A percentile compares a stretch with the other conserved stretches of the same genome.
These are phyloP conservation scores for Gossypium stocksii DNA, from an alignment of 345 rosid species.

Conservation along the genomic window DNA sequence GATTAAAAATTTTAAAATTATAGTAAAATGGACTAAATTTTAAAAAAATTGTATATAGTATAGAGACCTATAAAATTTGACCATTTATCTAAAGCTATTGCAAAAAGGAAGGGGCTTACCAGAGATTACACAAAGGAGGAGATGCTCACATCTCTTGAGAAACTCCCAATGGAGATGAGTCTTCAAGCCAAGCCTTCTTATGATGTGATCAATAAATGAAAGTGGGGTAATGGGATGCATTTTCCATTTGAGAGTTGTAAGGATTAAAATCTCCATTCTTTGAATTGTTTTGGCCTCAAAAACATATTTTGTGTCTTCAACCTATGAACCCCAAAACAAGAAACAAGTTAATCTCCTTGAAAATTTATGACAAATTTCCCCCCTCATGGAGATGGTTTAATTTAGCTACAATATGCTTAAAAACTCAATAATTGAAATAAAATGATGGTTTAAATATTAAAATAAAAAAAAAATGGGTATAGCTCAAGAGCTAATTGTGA, in stretches of 20 bases:
- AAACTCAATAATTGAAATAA: too few relatives aligned
- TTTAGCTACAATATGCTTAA: too few relatives aligned
- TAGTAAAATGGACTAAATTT: too few relatives aligned
- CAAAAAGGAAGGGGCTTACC: constrained; percentile 32
- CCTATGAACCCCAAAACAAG: constrained; percentile 60
- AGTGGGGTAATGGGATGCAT: constrained; percentile 86
- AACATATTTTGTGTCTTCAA: constrained; percentile 56
- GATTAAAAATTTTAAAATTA: too few relatives aligned
- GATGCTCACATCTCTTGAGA: constrained; percentile 55
- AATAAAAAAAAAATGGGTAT: too few relatives aligned
- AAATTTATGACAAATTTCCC: too few relatives aligned
- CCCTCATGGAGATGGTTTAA: too few relatives aligned
- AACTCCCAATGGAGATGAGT: constrained; percentile 64
- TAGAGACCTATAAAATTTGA: not conserved
- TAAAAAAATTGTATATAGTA: too few relatives aligned
- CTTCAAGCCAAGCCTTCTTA: constrained; percentile 66
- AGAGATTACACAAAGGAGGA: constrained; percentile 53
- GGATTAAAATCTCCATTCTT: constrained; percentile 92
- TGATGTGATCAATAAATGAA: constrained; percentile 69
- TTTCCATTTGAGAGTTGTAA: constrained; percentile 79
- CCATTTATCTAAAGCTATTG: not conserved
- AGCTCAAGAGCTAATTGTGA: too few relatives aligned
- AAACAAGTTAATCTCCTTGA: not conserved
- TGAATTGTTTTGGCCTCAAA: constrained; percentile 87
- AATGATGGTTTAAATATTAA: too few relatives aligned